Evolutionary conservation across 352 stramenopile species (phyloP).

Genomic region (Globisporangium lucens): DNA sequence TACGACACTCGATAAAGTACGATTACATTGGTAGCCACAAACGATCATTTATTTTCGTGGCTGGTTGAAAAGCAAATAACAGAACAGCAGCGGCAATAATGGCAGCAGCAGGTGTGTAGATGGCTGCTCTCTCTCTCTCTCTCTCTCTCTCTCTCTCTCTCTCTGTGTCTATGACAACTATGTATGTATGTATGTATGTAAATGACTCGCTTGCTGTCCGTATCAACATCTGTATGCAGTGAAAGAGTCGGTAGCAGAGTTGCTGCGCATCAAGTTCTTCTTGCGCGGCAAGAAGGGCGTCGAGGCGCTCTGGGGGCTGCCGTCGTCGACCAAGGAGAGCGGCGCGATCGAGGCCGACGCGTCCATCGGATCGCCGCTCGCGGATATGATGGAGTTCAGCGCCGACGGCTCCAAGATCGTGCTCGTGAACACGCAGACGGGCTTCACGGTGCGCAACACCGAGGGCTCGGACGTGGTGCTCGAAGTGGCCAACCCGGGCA

Average conservation of each 20-base stretch:
- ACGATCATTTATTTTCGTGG: not conserved
- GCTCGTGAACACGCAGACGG: slow-evolving; percentile 55
- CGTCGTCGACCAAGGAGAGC: slow-evolving; percentile 45
- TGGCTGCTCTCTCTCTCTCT: not conserved
- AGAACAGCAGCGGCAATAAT: not conserved
- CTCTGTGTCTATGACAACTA: not conserved
- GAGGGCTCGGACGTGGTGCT: slow-evolving; percentile 56
- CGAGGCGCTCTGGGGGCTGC: slow-evolving; percentile 74
- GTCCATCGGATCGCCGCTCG: slow-evolving; percentile 35
- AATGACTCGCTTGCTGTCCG: not conserved
- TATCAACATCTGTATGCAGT: not conserved
- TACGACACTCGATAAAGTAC: not conserved
- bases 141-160: not conserved
- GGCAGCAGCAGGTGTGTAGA: not conserved
- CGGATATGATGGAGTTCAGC: slow-evolving; percentile 77
- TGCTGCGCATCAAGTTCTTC: slow-evolving; percentile 81
- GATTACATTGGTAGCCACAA: not conserved
- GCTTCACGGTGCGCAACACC: slow-evolving; percentile 66
- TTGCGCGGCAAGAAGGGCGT: slow-evolving; percentile 71
- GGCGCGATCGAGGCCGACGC: slow-evolving; percentile 54
- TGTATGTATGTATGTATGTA: not conserved
- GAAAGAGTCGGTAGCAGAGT: slow-evolving; percentile 15
- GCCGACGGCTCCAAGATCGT: slow-evolving; percentile 61
- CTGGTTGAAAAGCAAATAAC: not conserved
- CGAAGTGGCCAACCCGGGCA: slow-evolving; percentile 66